Conservation (phyloP, 768 basidiomycete species). For the Crassisporium funariophilum region DNA sequence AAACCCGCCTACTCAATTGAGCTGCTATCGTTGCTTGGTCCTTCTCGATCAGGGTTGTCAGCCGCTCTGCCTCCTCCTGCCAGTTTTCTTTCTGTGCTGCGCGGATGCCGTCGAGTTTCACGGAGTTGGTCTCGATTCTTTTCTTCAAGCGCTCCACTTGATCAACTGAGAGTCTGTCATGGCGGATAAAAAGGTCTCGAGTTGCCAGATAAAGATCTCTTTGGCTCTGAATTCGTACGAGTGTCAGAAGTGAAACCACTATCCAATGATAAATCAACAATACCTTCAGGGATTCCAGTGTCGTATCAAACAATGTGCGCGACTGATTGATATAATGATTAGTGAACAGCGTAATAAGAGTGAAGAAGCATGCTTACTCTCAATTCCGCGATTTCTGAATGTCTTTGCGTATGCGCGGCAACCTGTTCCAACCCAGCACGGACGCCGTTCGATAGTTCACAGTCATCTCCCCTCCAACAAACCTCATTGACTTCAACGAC, state of each 20-base stretch:
- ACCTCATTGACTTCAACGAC: conserved; percentile 76
- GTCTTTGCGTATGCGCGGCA: conserved; percentile 65
- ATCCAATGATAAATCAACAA: conserved; percentile 7
- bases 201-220: conserved; percentile 87
- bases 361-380: conserved; percentile 50
- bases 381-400: conserved; percentile 73
- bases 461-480: conserved; percentile 85
- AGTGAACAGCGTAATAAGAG: conserved; percentile 3
- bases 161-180: conserved; percentile 88
- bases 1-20: conserved; percentile 77
- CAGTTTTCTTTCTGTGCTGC: conserved; percentile 76
- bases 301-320: conserved; percentile 60
- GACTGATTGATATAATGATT: conserved; percentile 52
- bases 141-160: conserved; percentile 88
- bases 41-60: conserved; percentile 72
- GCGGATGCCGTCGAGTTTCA: conserved; percentile 77
- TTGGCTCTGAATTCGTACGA: conserved; percentile 32
- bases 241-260: background rate
- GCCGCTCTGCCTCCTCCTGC: conserved; percentile 82
- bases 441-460: conserved; percentile 79
- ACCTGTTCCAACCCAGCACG: conserved; percentile 69
- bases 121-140: conserved; percentile 73
- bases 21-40: conserved; percentile 82
- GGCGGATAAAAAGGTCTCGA: conserved; percentile 83
- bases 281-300: conserved; percentile 80